Evolutionary conservation across 495 filamentous ascomycete species (phyloP), one percentile per base, ranked within the genome.

Genomic region (Pyronema omphalodes): DNA sequence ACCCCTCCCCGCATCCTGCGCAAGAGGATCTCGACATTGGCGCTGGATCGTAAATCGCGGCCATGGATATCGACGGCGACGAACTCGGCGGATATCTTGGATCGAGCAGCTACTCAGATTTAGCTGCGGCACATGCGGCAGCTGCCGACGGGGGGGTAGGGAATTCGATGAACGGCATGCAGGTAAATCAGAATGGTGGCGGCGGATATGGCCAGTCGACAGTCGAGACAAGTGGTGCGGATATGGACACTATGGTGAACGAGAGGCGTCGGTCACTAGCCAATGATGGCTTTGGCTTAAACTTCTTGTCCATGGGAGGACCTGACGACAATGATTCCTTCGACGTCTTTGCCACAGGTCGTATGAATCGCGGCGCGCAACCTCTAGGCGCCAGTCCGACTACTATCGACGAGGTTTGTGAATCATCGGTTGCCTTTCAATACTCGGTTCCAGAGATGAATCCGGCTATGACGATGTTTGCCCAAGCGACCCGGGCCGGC

Each of bases 171-270:
- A 19, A 17, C 55, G 60, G 60, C 62, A 55, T 63, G 59, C 60
- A 63, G 56, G 60, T 50, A 7, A 50, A 50, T 19, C 18, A 23
- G 12, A 29, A 29, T 29, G 34, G 48, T n/a, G 37, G 37, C 23
- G 50, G 50, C 12, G 50, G 50, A 9, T 52, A 33, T 33, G 50
- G 50, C 18, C 50, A 52, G 37, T 17, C 50, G 19, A 37, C 39
- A 3, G 50, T 40, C 18, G 19, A 17, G 11, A 52, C 39, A 35
- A 18, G 35, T 14, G 50, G 50, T 52, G 60, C 58, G 51, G 60
- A 56, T 37, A 63, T 63, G 60, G 61, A 63, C 43, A 56, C 59
- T 44, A 63, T 63, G 9, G 61, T 63, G 55, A 60, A 60, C 37
- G 60, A 63, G 50, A 48, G 61, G 23, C 60, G 61, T 17, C 60